Evolutionary conservation across 73 alveolate genomes (phyloP).

Genomic region (Paramecium sonneborni): DNA sequence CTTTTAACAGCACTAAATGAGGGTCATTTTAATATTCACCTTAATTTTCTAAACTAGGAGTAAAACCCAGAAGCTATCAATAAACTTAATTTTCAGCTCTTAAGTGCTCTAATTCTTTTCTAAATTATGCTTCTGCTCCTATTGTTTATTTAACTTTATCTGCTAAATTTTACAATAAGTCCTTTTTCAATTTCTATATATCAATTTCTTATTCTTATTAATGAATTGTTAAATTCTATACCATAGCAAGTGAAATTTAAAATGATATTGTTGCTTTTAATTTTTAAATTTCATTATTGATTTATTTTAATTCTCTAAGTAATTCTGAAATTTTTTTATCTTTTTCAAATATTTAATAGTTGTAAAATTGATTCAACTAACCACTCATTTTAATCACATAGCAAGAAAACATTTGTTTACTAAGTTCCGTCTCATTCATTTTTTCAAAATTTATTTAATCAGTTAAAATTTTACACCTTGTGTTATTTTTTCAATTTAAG

Average conservation of each 20-base stretch:
- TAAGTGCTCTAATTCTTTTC: constrained; percentile 9
- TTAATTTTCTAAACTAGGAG: constrained; percentile 4
- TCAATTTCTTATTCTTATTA: neutral
- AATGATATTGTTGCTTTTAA: neutral
- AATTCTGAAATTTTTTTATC: neutral
- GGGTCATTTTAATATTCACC: neutral
- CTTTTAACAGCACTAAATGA: neutral
- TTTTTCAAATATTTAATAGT: neutral
- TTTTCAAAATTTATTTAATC: neutral
- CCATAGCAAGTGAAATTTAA: neutral
- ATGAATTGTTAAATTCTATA: neutral
- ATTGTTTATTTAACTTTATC: neutral
- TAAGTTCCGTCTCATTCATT: neutral
- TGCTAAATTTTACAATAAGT: neutral
- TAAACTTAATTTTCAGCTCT: constrained; percentile 35
- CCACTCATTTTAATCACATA: neutral
- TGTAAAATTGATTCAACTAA: neutral
- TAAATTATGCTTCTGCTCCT: neutral
- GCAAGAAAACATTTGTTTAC: neutral
- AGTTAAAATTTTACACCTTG: neutral
- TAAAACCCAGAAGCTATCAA: neutral
- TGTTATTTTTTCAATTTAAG: neutral
- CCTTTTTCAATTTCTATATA: neutral
- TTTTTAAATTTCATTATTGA: neutral
- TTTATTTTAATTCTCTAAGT: neutral